Evolutionary conservation across 768 basidiomycete species (phyloP).

Genomic region (Heimioporus sp.): DNA sequence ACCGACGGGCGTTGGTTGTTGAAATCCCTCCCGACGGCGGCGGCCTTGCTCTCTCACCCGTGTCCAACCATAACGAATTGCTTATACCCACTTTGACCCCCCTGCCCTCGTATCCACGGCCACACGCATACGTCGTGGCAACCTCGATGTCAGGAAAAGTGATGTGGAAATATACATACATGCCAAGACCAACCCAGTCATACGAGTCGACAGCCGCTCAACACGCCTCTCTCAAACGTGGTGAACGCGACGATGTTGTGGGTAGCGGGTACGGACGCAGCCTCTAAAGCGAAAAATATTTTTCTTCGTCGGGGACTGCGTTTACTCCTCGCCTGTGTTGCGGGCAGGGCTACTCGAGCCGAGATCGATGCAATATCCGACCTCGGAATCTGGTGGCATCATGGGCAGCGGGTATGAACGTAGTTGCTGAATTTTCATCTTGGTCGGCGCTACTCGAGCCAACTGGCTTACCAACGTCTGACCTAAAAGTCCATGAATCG

Average conservation of each 20-base stretch:
- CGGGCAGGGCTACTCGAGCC: background rate
- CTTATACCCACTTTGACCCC: background rate
- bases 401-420: no score
- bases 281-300: background rate
- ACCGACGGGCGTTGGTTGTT: background rate
- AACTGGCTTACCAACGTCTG: no score
- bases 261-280: conserved; percentile 3
- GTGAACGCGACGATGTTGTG: conserved; percentile 2
- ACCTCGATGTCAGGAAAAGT: conserved; percentile 6
- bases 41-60: background rate
- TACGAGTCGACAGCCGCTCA: conserved; percentile 4
- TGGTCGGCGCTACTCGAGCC: no score
- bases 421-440: no score
- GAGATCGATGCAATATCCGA: background rate
- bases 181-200: background rate
- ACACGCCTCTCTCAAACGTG: conserved; percentile 15
- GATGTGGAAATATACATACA: background rate
- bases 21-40: background rate
- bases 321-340: background rate
- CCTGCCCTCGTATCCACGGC: no score
- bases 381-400: no score
- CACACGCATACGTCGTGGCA: no score
- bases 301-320: background rate
- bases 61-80: background rate
- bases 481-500: no score